These are phyloP conservation scores for Leccinum proximum DNA, from an alignment of 1,284 basidiomycete genomes.

Conservation along the genomic window DNA sequence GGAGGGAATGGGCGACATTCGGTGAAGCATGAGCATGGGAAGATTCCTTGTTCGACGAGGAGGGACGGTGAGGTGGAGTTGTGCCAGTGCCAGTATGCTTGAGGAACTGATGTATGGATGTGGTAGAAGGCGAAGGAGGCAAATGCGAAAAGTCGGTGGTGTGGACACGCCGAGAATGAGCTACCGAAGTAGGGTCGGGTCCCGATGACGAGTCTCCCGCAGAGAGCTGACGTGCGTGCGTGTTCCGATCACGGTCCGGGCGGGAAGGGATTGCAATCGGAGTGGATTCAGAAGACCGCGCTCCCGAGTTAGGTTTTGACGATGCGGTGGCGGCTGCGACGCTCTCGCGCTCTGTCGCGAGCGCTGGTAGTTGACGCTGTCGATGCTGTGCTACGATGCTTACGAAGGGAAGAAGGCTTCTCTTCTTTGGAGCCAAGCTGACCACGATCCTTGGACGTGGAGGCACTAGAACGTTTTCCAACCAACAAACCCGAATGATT, in stretches of 20 bases:
- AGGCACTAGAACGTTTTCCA: conserved; percentile 42
- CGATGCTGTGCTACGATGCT: conserved; percentile 70
- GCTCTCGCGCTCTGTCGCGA: conserved; percentile 53
- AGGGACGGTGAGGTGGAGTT: conserved; percentile 42
- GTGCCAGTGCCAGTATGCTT: conserved; percentile 44
- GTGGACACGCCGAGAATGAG: conserved; percentile 51
- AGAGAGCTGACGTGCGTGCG: conserved; percentile 63
- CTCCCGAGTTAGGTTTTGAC: conserved; percentile 27
- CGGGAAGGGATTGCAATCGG: conserved; percentile 24
- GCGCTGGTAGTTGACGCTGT: conserved; percentile 37
- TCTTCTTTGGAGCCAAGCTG: conserved; percentile 37
- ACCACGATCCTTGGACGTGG: conserved; percentile 28
- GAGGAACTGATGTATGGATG: conserved; percentile 83
- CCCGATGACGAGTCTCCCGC: conserved; percentile 64
- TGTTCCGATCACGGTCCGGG: conserved; percentile 35
- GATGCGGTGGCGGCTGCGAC: conserved; percentile 50
- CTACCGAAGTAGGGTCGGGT: conserved; percentile 41
- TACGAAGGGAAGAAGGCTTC: conserved; percentile 53
- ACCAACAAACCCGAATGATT: conserved; percentile 63
- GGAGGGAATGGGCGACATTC: conserved; percentile 75
- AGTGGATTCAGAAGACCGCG: conserved; percentile 16
- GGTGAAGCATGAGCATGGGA: conserved; percentile 44
- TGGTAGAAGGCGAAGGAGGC: conserved; percentile 83
- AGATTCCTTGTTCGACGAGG: conserved; percentile 42
- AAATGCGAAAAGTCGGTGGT: conserved; percentile 85